Conservation (phyloP, 805 yeast species). For the Candida loeiensis region DNA sequence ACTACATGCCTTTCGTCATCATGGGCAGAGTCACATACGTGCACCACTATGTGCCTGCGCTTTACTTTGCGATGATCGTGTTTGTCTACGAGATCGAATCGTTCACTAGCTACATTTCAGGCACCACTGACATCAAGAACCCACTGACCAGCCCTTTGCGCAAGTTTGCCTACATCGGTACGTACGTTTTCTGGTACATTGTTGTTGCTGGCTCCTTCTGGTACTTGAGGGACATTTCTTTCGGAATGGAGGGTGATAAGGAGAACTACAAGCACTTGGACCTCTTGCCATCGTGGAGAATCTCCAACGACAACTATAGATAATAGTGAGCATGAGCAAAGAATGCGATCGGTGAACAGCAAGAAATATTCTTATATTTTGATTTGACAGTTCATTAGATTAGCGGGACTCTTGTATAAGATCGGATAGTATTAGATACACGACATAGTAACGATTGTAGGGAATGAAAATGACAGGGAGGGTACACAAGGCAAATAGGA, state of each 20-base stretch:
- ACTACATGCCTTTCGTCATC: constrained; percentile 80
- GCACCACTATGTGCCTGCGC: constrained; percentile 94
- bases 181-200: constrained; percentile 20
- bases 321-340: too few species aligned
- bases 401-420: too few species aligned
- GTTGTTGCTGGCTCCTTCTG: constrained; percentile 38
- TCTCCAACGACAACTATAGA: constrained; percentile 35
- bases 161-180: constrained; percentile 21
- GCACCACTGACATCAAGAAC: constrained; percentile 17
- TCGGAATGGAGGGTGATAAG: constrained; percentile 45
- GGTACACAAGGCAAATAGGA: too few species aligned
- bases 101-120: constrained; percentile 19
- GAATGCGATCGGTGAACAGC: too few species aligned
- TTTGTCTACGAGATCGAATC: constrained; percentile 59
- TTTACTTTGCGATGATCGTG: constrained; percentile 88
- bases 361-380: too few species aligned
- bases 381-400: too few species aligned
- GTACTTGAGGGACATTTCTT: constrained; percentile 40
- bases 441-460: too few species aligned
- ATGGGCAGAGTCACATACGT: constrained; percentile 98
- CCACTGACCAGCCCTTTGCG: constrained; percentile 12
- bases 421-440: too few species aligned
- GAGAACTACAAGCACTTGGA: constrained; percentile 37
- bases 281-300: constrained; percentile 40
- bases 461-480: too few species aligned